Percentiles rank a stretch among this genome's conserved stretches.
These are phyloP conservation scores for Euptelea pleiosperma DNA, from an alignment of 164 flowering plant genomes.

Conservation along the genomic window DNA sequence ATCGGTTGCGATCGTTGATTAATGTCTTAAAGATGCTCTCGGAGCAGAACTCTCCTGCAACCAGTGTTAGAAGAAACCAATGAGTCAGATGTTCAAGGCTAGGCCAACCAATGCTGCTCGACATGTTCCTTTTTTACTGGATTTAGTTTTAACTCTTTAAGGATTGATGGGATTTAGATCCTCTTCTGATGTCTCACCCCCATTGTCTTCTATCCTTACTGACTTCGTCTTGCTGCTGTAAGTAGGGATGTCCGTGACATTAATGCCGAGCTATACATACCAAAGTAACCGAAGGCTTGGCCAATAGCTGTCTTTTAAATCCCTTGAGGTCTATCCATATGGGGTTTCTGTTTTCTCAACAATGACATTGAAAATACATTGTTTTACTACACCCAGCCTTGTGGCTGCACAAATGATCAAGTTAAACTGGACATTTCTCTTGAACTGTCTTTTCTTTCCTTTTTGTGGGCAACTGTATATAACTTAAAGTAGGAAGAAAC, in stretches of 20 bases:
- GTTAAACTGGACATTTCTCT: too few species aligned
- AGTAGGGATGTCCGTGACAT: neutral
- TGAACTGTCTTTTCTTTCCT: too few species aligned
- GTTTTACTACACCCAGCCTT: too few species aligned
- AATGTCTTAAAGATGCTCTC: slow-evolving; percentile 62
- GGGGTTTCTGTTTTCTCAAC: too few species aligned
- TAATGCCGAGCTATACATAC: too few species aligned
- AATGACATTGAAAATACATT: too few species aligned
- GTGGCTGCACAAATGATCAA: too few species aligned
- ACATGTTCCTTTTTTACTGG: neutral
- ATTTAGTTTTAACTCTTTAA: slow-evolving; percentile 1
- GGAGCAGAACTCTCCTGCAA: slow-evolving; percentile 44
- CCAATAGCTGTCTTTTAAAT: neutral
- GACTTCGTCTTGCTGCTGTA: neutral
- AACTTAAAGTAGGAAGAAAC: too few species aligned
- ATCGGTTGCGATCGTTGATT: slow-evolving; percentile 66
- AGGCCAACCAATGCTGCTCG: neutral
- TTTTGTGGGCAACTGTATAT: too few species aligned
- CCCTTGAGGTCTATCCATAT: too few species aligned
- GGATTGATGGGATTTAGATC: slow-evolving; percentile 1
- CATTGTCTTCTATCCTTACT: too few species aligned
- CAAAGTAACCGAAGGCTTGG: slow-evolving; percentile 1
- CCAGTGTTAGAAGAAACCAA: slow-evolving; percentile 34
- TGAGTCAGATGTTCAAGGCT: slow-evolving; percentile 13
- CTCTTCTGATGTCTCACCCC: too few species aligned